These are phyloP conservation scores for Ascochyta koolunga DNA, from an alignment of 2,329 filamentous ascomycete species.

Conservation along the genomic window DNA sequence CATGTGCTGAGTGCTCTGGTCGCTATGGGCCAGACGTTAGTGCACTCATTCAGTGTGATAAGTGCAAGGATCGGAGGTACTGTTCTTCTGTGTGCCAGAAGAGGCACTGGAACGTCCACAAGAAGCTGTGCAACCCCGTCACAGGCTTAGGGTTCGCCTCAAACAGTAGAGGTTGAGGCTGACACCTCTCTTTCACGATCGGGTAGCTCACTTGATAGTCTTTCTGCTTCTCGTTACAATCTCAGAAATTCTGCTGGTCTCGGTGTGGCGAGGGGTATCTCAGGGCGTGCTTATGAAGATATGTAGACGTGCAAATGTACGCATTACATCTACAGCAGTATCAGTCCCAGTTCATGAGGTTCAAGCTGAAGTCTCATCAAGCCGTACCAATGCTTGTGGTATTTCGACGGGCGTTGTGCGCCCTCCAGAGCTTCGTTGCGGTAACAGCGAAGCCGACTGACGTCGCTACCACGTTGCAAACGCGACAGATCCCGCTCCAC, in stretches of 20 bases:
- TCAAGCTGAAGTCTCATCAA: too few relatives aligned
- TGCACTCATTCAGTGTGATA: constrained; percentile 30
- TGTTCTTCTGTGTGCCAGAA: constrained; percentile 40
- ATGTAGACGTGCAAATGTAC: too few relatives aligned
- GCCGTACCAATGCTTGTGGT: too few relatives aligned
- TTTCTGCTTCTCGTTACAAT: too few relatives aligned
- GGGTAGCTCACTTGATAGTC: too few relatives aligned
- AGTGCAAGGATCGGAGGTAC: constrained; percentile 37
- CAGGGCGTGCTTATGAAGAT: too few relatives aligned
- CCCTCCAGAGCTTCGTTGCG: background rate
- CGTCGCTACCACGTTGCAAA: background rate
- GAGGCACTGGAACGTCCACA: constrained; percentile 42
- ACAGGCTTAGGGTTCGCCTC: background rate
- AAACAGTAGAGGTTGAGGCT: too few relatives aligned
- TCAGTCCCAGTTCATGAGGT: too few relatives aligned
- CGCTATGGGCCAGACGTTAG: background rate
- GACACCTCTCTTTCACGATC: too few relatives aligned
- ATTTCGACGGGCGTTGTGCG: background rate
- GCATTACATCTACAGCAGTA: too few relatives aligned
- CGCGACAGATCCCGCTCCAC: background rate
- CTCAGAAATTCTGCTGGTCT: too few relatives aligned
- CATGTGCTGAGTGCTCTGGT: constrained; percentile 22
- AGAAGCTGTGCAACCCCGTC: constrained; percentile 32
- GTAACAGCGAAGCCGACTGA: background rate
- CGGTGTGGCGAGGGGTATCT: too few relatives aligned